A percentile compares a stretch with the other conserved stretches of the same genome.
phyloP scores from a whole-genome alignment of 2,329 filamentous ascomycete genomes.

The Fusarium albidum region DNA sequence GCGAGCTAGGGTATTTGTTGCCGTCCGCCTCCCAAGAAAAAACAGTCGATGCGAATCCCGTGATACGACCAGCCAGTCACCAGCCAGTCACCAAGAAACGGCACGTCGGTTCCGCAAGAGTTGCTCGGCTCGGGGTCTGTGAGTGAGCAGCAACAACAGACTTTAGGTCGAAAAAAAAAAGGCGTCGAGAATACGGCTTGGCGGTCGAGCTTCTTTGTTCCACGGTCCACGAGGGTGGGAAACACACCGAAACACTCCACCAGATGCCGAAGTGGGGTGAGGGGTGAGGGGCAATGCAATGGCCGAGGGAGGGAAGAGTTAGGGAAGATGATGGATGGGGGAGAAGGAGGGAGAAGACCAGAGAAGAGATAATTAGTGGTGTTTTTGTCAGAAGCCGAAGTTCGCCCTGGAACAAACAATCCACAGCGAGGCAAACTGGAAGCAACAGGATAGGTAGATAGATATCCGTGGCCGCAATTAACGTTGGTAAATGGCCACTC shows the following conservation, averaged over 20 bases:
- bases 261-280: slow-evolving; percentile 27
- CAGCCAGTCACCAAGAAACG: background rate
- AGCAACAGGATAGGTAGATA: background rate
- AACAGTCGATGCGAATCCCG: slow-evolving; percentile 8
- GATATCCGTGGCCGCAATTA: too few species aligned
- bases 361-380: slow-evolving; percentile 22
- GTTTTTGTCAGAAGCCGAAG: slow-evolving; percentile 20
- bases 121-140: background rate
- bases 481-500: background rate
- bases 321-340: slow-evolving; percentile 23
- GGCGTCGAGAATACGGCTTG: slow-evolving; percentile 14
- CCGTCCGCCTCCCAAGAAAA: slow-evolving; percentile 6
- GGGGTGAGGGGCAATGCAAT: slow-evolving; percentile 20
- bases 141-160: background rate
- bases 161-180: slow-evolving; percentile 6
- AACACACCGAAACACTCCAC: slow-evolving; percentile 19
- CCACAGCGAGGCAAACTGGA: slow-evolving; percentile 3
- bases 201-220: slow-evolving; percentile 31
- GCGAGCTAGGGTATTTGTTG: background rate
- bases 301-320: slow-evolving; percentile 11
- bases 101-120: background rate
- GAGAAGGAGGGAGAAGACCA: slow-evolving; percentile 21
- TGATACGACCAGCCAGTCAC: slow-evolving; percentile 4
- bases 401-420: slow-evolving; percentile 14
- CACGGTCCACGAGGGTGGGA: slow-evolving; percentile 15